Evolutionary conservation across 352 stramenopile species (phyloP), one percentile per base, ranked within the genome.

Genomic region (Aphanomyces astaci): DNA sequence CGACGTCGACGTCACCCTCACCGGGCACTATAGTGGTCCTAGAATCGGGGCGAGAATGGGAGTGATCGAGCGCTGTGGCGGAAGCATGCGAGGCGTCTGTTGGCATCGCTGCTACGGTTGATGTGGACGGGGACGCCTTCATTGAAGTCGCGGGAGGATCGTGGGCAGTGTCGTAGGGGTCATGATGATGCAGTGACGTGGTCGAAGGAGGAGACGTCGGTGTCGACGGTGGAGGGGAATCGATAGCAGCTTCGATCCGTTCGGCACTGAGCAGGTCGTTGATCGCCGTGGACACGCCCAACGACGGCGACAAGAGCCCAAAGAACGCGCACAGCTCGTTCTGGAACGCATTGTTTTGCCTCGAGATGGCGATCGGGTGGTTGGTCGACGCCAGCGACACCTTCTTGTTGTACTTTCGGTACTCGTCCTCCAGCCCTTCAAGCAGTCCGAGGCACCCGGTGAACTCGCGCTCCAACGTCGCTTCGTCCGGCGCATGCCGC

Each of bases 401-500:
- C 17, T 75, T 74, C 27, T 75, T 75, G 54, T 87, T 82, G 71
- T 91, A 94, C 13, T 76, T 57, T 11, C 89, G 83, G 72, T 97
- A 96, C 25, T 85, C 80, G 4, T 46, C 66, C 71, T 96, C 89
- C 36, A 96, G 85, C 15, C 74, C 27, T 25, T 79, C 77, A 2
- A 97, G 74, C 1, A 96, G 45, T 15, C 73, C 67, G 0, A 80
- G 78, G 0, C 77, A 81, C 0, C 57, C 69, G 4, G 77, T 65
- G 56, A 96, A 96, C 25, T 81, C 79, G 1, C 63, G 52, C 22
- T 89, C 75, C 15, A 97, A 72, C 19, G 81, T 70, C 0, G 36
- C 65, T 33, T 84, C 76, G 59, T 90, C 84, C 0, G 87, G 80
- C 2, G 88, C 84, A 60, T 96, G 88, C 19, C 88, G 84, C 27